Base-by-base conservation (phyloP, 768 basidiomycete species). In the Ramaria sp. region DNA sequence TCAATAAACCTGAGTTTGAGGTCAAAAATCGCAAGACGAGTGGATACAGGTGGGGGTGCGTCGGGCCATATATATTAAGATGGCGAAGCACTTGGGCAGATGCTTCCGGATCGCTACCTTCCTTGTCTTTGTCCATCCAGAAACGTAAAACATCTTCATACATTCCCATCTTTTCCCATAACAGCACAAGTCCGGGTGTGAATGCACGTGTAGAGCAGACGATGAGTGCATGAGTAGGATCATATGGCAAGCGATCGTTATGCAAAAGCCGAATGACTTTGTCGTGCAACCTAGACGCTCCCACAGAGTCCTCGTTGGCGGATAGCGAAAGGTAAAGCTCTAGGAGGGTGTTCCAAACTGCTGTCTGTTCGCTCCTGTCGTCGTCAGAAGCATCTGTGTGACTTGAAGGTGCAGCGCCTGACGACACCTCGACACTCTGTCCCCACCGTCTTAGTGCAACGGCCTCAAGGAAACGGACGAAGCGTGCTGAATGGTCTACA, bases 151-250 rank as follows among this genome's bases (percentile, higher is more conserved):
- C 84, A 62, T 96, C 94, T 64, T 97, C 95, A 67, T 91, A 90
- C 95, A 96, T 94, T 7, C 88, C 92, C 72, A 93, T 75, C 59
- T 80, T 83, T 71, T 96, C 96, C 90, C 93, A 98, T 2, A 98
- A 75, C 4, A 89, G 71, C 2, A 98, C 87, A 11, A 95, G 78
- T 1, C 96, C 96, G 0, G 81, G 79, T 0, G 84, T 92, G 63
- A 92, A 96, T 12, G 73, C 76, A 39, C 81, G 78, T 27, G 84
- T 90, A 6, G 93, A 91, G 70, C 95, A 98, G 1, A 99, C 77
- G 39, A 99, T 88, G n/a, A 98, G 74, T 3, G 94, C 96, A 66
- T 97, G 95, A 41, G 82, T 93, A 3, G 81, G 76, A 64, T 99
- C 95, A 65, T 90, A 92, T 0, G 91, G 91, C 7, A 76, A 59